Evolutionary conservation across 208 protist species (phyloP), one percentile per base, ranked within the genome.

Genomic region (Leishmania mexicana): DNA sequence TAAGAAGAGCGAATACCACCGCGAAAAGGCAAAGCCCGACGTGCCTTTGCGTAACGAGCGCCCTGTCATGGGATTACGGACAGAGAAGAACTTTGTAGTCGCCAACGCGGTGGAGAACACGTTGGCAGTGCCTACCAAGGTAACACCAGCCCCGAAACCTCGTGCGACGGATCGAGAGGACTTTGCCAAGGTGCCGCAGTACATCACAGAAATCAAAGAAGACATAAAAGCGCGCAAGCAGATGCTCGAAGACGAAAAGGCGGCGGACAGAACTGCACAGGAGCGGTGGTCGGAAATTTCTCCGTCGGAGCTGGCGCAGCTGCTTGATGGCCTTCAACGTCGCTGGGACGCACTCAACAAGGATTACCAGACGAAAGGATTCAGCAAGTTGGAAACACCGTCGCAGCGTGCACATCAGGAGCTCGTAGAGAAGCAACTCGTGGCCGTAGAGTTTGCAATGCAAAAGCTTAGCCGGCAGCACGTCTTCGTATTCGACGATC

Each of bases 21-120:
- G 75, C 67, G 73, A 85, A 15, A 95, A 93, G 81, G 45, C 58
- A 15, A 97, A 97, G 83, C 83, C 87, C 45, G 88, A 94, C 73
- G 88, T 98, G 21, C 93, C 96, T 11, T 83, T 81, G 81, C 90
- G 92, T 40, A 71, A 92, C 62, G 97, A 99, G 64, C 92, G 88
- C 72, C 98, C 98, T 0, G 91, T 99, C 51, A 97, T 98, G 94
- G 97, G 97, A 0, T 81, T 99, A 17, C 97, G 92, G 64, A 97
- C 96, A 2, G 92, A 98, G 49, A 99, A 99, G 85, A 98, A 99
- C 78, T 99, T 95, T 82, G 95, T 99, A 15, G 89, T 98, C 24
- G 93, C 93, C 28, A 99, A 99, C 82, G 97, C 98, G 13, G 98
- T 99, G 7, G 97, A 99, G 70, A 98, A 92, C 80, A 95, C 97